Conservation (phyloP, 75 land plant genomes). For the Picea sitchensis region DNA sequence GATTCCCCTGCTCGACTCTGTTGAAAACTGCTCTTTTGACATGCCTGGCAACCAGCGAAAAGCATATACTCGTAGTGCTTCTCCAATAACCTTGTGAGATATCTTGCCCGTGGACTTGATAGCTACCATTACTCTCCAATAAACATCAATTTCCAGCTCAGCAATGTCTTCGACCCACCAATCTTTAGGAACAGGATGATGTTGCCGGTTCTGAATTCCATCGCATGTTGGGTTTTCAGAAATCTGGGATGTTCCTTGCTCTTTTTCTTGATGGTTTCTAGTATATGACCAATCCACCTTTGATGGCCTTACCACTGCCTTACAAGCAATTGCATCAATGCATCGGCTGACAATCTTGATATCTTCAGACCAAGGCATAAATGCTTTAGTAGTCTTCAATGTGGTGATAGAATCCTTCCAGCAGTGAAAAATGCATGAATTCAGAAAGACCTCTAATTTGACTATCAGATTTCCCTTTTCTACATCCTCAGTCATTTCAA, state of each 20-base stretch:
- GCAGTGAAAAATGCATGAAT: conserved; percentile 48
- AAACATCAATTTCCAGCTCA: conserved; percentile 63
- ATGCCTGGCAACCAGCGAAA: conserved; percentile 55
- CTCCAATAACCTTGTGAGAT: conserved; percentile 52
- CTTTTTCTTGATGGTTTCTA: neutral
- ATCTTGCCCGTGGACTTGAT: conserved; percentile 53
- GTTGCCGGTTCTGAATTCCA: conserved; percentile 18
- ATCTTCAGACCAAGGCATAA: conserved; percentile 53
- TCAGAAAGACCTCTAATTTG: conserved; percentile 65
- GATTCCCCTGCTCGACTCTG: conserved; percentile 8
- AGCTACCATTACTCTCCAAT: conserved; percentile 45
- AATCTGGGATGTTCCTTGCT: conserved; percentile 34
- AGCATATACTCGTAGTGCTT: conserved; percentile 63
- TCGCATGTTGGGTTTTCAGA: conserved; percentile 31
- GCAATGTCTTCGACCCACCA: conserved; percentile 95
- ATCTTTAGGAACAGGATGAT: conserved; percentile 49
- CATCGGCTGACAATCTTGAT: conserved; percentile 54
- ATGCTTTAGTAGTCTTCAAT: conserved; percentile 43
- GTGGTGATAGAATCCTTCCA: conserved; percentile 82
- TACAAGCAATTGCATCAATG: conserved; percentile 54
- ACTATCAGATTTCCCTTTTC: conserved; percentile 68
- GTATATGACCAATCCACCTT: conserved; percentile 81
- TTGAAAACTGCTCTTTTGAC: conserved; percentile 15
- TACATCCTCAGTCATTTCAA: conserved; percentile 55
- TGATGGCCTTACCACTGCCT: conserved; percentile 43